phyloP scores from a whole-genome alignment of 2,329 filamentous ascomycete genomes.

The Penicillium sp. region DNA sequence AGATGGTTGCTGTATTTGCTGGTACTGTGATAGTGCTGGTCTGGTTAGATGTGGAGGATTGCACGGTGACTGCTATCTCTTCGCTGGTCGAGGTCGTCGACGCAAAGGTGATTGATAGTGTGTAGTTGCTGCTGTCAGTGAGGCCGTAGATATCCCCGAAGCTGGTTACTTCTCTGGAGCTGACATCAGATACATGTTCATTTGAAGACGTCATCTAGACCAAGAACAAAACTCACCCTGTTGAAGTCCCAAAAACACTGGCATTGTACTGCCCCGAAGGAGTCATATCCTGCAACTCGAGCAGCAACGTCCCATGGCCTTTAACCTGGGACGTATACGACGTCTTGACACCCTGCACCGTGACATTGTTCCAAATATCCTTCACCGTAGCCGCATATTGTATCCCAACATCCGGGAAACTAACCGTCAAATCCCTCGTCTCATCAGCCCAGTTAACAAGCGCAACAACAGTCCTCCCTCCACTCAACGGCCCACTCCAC shows the following conservation, averaged over 20 bases:
- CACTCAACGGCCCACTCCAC: constrained; percentile 49
- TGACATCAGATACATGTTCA: not conserved
- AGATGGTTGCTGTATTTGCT: constrained; percentile 7
- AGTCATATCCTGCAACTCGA: constrained; percentile 26
- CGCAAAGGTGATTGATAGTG: constrained; percentile 19
- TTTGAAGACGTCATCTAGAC: not conserved
- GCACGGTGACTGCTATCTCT: not conserved
- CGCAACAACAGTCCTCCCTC: constrained; percentile 41
- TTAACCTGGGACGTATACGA: constrained; percentile 23
- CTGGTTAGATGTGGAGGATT: not conserved
- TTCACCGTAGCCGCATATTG: constrained; percentile 31
- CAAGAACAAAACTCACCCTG: constrained; percentile 15
- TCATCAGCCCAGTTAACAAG: constrained; percentile 51
- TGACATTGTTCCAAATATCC: constrained; percentile 27
- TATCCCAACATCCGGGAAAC: constrained; percentile 42
- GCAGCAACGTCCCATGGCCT: constrained; percentile 28
- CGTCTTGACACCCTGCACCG: constrained; percentile 19
- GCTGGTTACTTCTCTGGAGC: not conserved
- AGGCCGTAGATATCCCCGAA: constrained; percentile 23
- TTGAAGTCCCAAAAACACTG: constrained; percentile 15
- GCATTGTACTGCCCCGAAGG: constrained; percentile 21
- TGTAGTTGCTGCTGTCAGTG: constrained; percentile 25
- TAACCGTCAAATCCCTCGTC: constrained; percentile 40
- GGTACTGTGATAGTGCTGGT: constrained; percentile 11
- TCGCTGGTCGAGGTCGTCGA: constrained; percentile 12